Base-by-base conservation (phyloP, 140 eudicot genomes). In the Stevia rebaudiana region DNA sequence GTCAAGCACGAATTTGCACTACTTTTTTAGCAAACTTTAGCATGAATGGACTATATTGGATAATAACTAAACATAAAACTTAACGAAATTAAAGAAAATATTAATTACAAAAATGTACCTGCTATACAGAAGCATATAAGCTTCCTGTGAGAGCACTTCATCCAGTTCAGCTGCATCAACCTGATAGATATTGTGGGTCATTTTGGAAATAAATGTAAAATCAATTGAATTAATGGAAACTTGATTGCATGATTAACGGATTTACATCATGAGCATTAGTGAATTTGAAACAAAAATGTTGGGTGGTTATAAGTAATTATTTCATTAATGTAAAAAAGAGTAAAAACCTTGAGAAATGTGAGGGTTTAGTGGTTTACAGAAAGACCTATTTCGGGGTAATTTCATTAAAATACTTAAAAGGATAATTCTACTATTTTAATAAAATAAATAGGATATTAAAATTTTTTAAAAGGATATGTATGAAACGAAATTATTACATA, bases 131-230 rank as follows among this genome's bases (percentile, higher is more conserved):
- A 90, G 97, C 97, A 90, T 90, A 77, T 90, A 90, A 42, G 95
- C 95, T 73, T 95, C 94, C 70, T 90, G 97, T 0, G 90, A 84
- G 69, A 90, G 95, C 74, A 90, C 97, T 68, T 90, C 97, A 43
- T 84, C 90, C 78, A 87, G 41, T 53, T 90, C 97, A 78, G 82
- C 97, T 19, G 76, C 28, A 28, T 36, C 70, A 13, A 90, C 97
- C 97, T 90, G 77, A 72, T 48, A 84, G 10, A 63, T 55, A 23
- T 52, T 21, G 30, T 24, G 31, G 15, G 40, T 16, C 44, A 61
- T 11, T 35, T 11, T 24, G 56, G 11, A 53, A 73, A 57, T 30
- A 22, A 42, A 36, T 42, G 69, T 48, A 3, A 65, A 44, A 40
- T 40, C 43, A 42, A 42, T n/a, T 42, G 6, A 42, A n/a, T 13